These are phyloP conservation scores for Aspergillus uvarum DNA, from an alignment of 2,329 filamentous ascomycete species.

Conservation along the genomic window DNA sequence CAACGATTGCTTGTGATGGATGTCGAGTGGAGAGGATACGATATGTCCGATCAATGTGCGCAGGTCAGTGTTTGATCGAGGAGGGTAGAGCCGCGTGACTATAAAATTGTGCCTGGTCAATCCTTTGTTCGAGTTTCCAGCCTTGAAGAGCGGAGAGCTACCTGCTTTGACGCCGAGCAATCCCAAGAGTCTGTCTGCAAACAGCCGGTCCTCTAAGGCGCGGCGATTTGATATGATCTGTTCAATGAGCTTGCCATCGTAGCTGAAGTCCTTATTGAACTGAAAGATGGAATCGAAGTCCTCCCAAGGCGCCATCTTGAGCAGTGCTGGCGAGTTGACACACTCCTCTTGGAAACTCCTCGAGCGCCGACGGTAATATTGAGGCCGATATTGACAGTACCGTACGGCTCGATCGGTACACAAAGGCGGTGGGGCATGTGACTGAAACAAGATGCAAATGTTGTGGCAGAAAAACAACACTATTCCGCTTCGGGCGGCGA, in stretches of 20 bases:
- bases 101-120: slow-evolving; percentile 13
- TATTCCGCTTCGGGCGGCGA: slow-evolving; percentile 34
- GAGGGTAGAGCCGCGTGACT: slow-evolving; percentile 70
- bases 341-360: not conserved
- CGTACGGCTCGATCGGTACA: not conserved
- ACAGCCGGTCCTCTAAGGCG: slow-evolving; percentile 67
- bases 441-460: slow-evolving; percentile 11
- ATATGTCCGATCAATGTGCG: slow-evolving; percentile 70
- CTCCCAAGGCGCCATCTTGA: slow-evolving; percentile 51
- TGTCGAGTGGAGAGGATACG: slow-evolving; percentile 61
- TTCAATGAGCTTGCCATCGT: slow-evolving; percentile 60
- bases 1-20: slow-evolving; percentile 77
- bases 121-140: not conserved
- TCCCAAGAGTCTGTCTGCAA: slow-evolving; percentile 75
- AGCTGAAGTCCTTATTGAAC: slow-evolving; percentile 59
- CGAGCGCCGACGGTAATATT: not conserved
- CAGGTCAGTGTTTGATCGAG: slow-evolving; percentile 66
- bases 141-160: slow-evolving; percentile 37
- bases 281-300: slow-evolving; percentile 69
- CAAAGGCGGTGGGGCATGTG: slow-evolving; percentile 27
- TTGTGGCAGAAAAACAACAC: slow-evolving; percentile 36
- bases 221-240: slow-evolving; percentile 68
- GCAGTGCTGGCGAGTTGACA: slow-evolving; percentile 17
- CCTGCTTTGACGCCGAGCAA: slow-evolving; percentile 69
- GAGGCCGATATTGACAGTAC: slow-evolving; percentile 16